A percentile compares a stretch with the other conserved stretches of the same genome.
phyloP scores from a whole-genome alignment of 2,329 filamentous ascomycete species.

The Penicillium brasilianum region DNA sequence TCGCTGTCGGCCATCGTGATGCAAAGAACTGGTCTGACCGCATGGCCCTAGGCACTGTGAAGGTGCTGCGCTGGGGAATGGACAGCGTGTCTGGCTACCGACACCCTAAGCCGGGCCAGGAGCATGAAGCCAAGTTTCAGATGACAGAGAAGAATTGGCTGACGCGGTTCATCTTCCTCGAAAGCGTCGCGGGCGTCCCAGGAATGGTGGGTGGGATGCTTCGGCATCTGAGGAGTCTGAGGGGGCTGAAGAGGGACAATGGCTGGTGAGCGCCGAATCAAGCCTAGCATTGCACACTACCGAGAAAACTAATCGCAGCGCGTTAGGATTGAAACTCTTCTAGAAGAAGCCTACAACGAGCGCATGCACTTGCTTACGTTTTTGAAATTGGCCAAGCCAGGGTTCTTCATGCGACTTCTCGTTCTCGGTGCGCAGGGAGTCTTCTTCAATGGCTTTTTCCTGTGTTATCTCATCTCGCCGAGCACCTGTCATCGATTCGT shows the following conservation, averaged over 20 bases:
- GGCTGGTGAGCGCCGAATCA: constrained; percentile 63
- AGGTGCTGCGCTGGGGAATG: constrained; percentile 74
- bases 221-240: constrained; percentile 78
- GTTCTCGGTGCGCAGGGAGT: constrained; percentile 91
- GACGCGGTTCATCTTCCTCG: constrained; percentile 84
- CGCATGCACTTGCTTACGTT: constrained; percentile 91
- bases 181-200: constrained; percentile 88
- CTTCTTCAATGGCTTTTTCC: constrained; percentile 92
- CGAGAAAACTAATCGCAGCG: no score
- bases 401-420: constrained; percentile 86
- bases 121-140: constrained; percentile 52
- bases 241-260: constrained; percentile 83
- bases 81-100: constrained; percentile 81
- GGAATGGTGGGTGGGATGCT: constrained; percentile 96
- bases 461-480: constrained; percentile 84
- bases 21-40: constrained; percentile 73
- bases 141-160: constrained; percentile 87
- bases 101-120: constrained; percentile 51
- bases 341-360: constrained; percentile 90
- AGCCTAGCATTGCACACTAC: background rate
- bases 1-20: constrained; percentile 75
- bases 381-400: constrained; percentile 84
- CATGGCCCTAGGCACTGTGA: constrained; percentile 74
- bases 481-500: constrained; percentile 92
- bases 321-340: constrained; percentile 79